Base-by-base conservation (phyloP, 345 rosid species). In the Hevea brasiliensis region DNA sequence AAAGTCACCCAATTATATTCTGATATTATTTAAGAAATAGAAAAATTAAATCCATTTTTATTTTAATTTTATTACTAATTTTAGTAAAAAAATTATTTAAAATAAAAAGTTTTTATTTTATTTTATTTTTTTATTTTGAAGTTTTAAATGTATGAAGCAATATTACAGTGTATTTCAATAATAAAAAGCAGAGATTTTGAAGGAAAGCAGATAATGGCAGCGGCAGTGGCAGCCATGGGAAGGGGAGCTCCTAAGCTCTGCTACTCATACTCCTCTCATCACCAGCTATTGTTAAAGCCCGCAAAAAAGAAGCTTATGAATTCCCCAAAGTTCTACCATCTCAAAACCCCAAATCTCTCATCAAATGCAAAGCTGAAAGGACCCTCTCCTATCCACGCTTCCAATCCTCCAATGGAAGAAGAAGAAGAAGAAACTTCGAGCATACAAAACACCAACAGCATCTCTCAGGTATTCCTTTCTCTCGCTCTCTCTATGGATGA, bases 201-300 rank as follows among this genome's bases (percentile, higher is more conserved):
- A 61, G 44, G 32, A 4, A 32, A 1, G 4, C 37, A 23, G 68
- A 58, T 58, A 70, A 70, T 70, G 73, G 63, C 65, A 23, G 51
- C 1, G 24, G 58, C 21, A 20, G 58, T n/a, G n/a, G n/a, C 37
- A 32, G 37, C 61, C 48, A 55, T 54, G 61, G 60, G 32, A 21
- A 67, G 20, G 3, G 14, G 14, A 53, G 42, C 60, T 32, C 14
- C 42, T 18, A 60, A 58, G 74, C 74, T 60, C 44, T 58, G 66
- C 45, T 45, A 9, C 42, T 26, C 74, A 0, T 45, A 17, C 27
- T 59, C 24, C 47, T 58, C 29, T 21, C 20, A 47, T 12, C 50
- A 21, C 17, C 66, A n/a, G 20, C 45, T 45, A n/a, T 50, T 35
- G 7, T 71, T 50, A 7, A 71, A 60, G 32, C 74, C 74, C 55